Conservation (phyloP, 352 stramenopile species). For the Aphanomyces cochlioides region DNA sequence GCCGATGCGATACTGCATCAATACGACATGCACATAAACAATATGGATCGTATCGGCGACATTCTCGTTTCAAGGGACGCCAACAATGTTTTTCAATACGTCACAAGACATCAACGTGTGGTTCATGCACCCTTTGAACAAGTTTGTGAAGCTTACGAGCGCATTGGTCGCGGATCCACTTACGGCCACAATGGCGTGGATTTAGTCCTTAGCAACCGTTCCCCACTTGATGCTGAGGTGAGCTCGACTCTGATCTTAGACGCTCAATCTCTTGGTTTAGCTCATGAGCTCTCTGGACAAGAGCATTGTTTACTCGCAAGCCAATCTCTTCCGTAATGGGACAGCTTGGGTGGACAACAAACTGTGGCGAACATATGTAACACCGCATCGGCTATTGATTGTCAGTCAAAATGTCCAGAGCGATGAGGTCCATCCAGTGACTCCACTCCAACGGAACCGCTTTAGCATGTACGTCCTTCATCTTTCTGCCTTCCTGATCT, state of each 20-base stretch:
- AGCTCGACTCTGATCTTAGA: not conserved
- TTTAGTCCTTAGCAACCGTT: not conserved
- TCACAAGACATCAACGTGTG: not conserved
- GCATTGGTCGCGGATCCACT: not conserved
- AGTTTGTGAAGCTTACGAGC: not conserved
- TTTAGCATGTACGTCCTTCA: slow-evolving; percentile 7
- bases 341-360: slow-evolving; percentile 8
- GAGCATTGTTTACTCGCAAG: slow-evolving; percentile 21
- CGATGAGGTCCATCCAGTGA: slow-evolving; percentile 3
- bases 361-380: not conserved
- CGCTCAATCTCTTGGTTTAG: not conserved
- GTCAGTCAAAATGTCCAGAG: slow-evolving; percentile 25
- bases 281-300: not conserved
- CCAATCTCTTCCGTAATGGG: not conserved
- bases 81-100: slow-evolving; percentile 4
- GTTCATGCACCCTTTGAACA: not conserved
- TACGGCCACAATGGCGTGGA: not conserved
- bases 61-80: slow-evolving; percentile 3
- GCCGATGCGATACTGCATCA: not conserved
- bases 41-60: not conserved
- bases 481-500: not conserved
- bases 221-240: slow-evolving; percentile 7
- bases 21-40: not conserved
- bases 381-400: not conserved
- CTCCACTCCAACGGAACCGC: slow-evolving; percentile 16